phyloP scores from a whole-genome alignment of 2,329 filamentous ascomycete species.

The Fusarium heterosporum region DNA sequence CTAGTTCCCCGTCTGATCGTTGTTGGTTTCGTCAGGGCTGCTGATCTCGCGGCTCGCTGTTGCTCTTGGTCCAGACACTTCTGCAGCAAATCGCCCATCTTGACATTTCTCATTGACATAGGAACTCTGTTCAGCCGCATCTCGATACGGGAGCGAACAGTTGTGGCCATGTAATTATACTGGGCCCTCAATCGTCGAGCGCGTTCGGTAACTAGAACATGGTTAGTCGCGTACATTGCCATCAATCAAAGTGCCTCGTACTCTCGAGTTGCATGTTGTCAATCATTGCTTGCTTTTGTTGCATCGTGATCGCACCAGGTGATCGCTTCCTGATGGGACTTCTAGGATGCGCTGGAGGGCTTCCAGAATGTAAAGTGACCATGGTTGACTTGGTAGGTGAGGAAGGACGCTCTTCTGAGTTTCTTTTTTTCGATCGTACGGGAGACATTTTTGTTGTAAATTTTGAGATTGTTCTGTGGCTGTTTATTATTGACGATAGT shows the following conservation, averaged over 20 bases:
- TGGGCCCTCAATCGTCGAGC: slow-evolving; percentile 88
- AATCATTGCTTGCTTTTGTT: slow-evolving; percentile 87
- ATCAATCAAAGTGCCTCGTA: slow-evolving; percentile 57
- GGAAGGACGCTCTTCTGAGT: slow-evolving; percentile 42
- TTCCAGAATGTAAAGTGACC: slow-evolving; percentile 41
- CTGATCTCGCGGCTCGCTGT: slow-evolving; percentile 57
- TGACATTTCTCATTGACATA: slow-evolving; percentile 78
- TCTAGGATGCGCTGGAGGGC: slow-evolving; percentile 56
- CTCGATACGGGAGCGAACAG: slow-evolving; percentile 86
- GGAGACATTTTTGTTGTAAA: slow-evolving; percentile 58
- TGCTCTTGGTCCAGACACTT: slow-evolving; percentile 62
- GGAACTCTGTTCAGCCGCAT: slow-evolving; percentile 95
- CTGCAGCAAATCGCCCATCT: slow-evolving; percentile 80
- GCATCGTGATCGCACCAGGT: slow-evolving; percentile 68
- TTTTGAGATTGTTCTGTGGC: slow-evolving; percentile 24
- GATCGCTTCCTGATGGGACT: slow-evolving; percentile 73
- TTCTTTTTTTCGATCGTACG: slow-evolving; percentile 54
- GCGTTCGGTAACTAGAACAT: slow-evolving; percentile 79
- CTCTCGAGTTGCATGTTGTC: slow-evolving; percentile 91
- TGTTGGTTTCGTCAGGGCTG: slow-evolving; percentile 66
- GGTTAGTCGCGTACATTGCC: slow-evolving; percentile 31
- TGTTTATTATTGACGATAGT: slow-evolving; percentile 19
- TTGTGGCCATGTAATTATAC: slow-evolving; percentile 88
- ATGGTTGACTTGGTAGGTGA: slow-evolving; percentile 37
- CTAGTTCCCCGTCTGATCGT: slow-evolving; percentile 50